phyloP scores from a whole-genome alignment of 768 basidiomycete genomes.

The Tylopilus balloui region DNA sequence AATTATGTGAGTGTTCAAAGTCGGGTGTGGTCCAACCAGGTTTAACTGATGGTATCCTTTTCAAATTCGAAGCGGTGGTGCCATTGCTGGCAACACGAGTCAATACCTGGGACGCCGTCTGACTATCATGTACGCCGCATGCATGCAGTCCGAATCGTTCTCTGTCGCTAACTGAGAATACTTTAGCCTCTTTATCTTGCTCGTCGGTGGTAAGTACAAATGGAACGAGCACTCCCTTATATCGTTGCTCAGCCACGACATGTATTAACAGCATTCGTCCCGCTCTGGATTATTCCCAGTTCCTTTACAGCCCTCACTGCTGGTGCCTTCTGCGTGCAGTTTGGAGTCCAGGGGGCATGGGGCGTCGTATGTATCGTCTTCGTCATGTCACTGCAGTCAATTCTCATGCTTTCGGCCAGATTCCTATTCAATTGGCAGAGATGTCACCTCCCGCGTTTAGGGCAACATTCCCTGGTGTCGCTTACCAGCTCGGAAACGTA shows the following conservation, averaged over 20 bases:
- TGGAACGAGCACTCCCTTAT: not conserved
- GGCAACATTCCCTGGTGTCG: conserved; percentile 81
- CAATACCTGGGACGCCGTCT: conserved; percentile 82
- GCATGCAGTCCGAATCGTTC: not conserved
- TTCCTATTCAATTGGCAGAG: conserved; percentile 79
- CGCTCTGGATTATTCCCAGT: conserved; percentile 79
- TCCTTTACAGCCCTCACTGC: conserved; percentile 67
- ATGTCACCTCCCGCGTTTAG: conserved; percentile 87
- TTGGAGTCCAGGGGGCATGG: conserved; percentile 90
- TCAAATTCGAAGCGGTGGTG: conserved; percentile 49
- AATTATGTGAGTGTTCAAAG: conserved; percentile 33
- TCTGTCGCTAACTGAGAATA: not conserved
- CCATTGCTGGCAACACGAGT: conserved; percentile 63
- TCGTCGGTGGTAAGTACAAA: conserved; percentile 24
- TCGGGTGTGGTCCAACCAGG: conserved; percentile 5
- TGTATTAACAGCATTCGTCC: conserved; percentile 47
- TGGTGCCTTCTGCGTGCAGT: conserved; percentile 83
- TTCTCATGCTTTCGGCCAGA: conserved; percentile 23
- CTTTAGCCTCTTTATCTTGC: conserved; percentile 21
- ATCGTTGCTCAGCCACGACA: not conserved
- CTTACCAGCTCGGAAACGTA: conserved; percentile 78
- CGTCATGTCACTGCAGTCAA: not conserved
- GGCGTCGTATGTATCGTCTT: conserved; percentile 56
- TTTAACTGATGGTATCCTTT: not conserved
- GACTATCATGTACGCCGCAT: conserved; percentile 50